Evolutionary conservation across 768 basidiomycete genomes (phyloP).

Genomic region (Leccinum arenicola): DNA sequence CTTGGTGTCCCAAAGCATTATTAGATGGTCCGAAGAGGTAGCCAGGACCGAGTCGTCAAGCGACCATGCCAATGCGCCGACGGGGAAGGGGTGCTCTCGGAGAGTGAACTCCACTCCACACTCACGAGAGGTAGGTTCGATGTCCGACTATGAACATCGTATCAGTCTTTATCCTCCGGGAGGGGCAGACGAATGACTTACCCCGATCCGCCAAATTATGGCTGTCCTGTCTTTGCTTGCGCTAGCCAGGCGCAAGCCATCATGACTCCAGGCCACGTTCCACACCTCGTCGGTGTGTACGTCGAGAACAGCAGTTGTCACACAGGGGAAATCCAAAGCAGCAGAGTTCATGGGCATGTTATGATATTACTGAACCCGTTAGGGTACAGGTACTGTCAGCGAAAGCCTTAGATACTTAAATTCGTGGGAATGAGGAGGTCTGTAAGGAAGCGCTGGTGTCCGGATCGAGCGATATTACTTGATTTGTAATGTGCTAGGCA

Average conservation of each 20-base stretch:
- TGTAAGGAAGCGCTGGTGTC: too few species aligned
- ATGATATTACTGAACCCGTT: too few species aligned
- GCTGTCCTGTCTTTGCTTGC: slow-evolving; percentile 85
- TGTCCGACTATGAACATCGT: slow-evolving; percentile 38
- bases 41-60: slow-evolving; percentile 81
- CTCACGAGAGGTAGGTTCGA: slow-evolving; percentile 51
- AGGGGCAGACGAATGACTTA: slow-evolving; percentile 38
- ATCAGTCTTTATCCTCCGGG: neutral
- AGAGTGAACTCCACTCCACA: slow-evolving; percentile 60
- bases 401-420: too few species aligned
- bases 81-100: slow-evolving; percentile 72
- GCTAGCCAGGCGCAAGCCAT: slow-evolving; percentile 80
- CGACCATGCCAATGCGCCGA: slow-evolving; percentile 91
- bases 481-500: too few species aligned
- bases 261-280: slow-evolving; percentile 94
- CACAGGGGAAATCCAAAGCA: slow-evolving; percentile 64
- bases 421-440: too few species aligned
- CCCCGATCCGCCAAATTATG: slow-evolving; percentile 86
- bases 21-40: slow-evolving; percentile 74
- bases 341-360: too few species aligned
- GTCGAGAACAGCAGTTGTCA: slow-evolving; percentile 78
- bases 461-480: too few species aligned
- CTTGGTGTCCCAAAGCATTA: slow-evolving; percentile 90
- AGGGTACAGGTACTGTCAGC: too few species aligned
- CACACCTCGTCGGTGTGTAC: slow-evolving; percentile 94